Evolutionary conservation across 2,329 filamentous ascomycete species (phyloP), one percentile per base, ranked within the genome.

Genomic region (Rhynchosporium graminicola): DNA sequence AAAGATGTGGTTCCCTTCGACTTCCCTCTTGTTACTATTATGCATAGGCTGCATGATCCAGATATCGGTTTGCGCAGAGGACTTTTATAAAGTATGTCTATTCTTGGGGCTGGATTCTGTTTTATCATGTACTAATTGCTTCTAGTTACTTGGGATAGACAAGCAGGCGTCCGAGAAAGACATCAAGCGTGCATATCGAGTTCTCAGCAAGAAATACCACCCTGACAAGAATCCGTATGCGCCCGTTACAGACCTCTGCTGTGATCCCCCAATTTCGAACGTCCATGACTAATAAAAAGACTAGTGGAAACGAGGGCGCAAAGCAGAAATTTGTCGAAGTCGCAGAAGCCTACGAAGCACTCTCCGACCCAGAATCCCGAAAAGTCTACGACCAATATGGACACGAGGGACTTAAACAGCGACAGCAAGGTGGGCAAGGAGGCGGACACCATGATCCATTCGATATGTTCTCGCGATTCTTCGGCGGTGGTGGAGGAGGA

Each of bases 221-320:
- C 95, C 95, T 3, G 95, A 99, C 78, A 99, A 99, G 84, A 98
- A 98, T 72, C 92, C 94, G 89, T 95, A 84, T 72, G 89, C 48
- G 45, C 9, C n/a, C 15, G 15, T 45, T 62, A 10, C 61, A 5
- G 20, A 7, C 13, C 5, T 15, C 15, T 33, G 3, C 0, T 43
- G 6, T 26, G 10, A 57, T 26, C 48, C 29, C 8, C 42, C 12
- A 59, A 36, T 33, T 13, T 57, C 20, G 20, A 20, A 20, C 20
- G 20, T 20, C 20, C 20, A 20, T 20, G 20, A 61, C 63, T 61
- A 56, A 65, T 38, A 65, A n/a, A 15, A 40, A 50, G 51, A 67
- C 47, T 69, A 95, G 91, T 61, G 88, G 87, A 68, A 88, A 97
- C 74, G 80, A 90, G 15, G 81, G 85, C 4, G 94, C 93, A 42